Percentiles rank a stretch among this genome's conserved stretches.
phyloP scores from a whole-genome alignment of 2,329 filamentous ascomycete genomes.

The Tolypocladium inflatum region DNA sequence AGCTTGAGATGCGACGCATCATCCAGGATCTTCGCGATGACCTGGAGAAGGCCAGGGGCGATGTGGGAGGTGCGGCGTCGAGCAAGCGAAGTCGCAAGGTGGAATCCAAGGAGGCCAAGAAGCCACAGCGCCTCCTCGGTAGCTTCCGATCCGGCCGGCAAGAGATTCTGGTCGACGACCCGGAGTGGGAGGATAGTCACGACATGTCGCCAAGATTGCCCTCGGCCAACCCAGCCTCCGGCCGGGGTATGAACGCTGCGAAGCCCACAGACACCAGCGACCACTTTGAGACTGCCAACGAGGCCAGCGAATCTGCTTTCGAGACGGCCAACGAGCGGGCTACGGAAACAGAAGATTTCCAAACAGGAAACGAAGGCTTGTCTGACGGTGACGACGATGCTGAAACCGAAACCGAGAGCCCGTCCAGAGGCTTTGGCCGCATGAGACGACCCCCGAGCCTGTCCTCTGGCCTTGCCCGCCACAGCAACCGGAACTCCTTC shows the following conservation, averaged over 20 bases:
- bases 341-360: slow-evolving; percentile 91
- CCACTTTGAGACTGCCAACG: slow-evolving; percentile 73
- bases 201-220: slow-evolving; percentile 16
- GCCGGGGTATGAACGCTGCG: slow-evolving; percentile 5
- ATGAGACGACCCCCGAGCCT: slow-evolving; percentile 33
- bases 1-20: slow-evolving; percentile 89
- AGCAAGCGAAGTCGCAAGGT: slow-evolving; percentile 54
- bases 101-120: slow-evolving; percentile 65
- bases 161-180: slow-evolving; percentile 70
- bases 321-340: slow-evolving; percentile 66
- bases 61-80: slow-evolving; percentile 30
- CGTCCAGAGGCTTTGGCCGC: slow-evolving; percentile 31
- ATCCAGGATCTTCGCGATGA: slow-evolving; percentile 93
- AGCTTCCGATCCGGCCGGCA: slow-evolving; percentile 63
- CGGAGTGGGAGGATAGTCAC: slow-evolving; percentile 79
- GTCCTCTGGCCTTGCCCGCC: slow-evolving; percentile 25
- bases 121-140: slow-evolving; percentile 69
- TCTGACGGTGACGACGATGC: slow-evolving; percentile 70
- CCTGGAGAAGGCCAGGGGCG: slow-evolving; percentile 60
- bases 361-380: slow-evolving; percentile 77
- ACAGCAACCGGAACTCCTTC: slow-evolving; percentile 56
- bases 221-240: slow-evolving; percentile 11
- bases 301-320: slow-evolving; percentile 57
- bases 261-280: slow-evolving; percentile 46
- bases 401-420: slow-evolving; percentile 83